Percentiles rank a stretch among this genome's conserved stretches.
Evolutionary conservation across 2,329 filamentous ascomycete species (phyloP).

Genomic region (Penicillium brevicompactum): DNA sequence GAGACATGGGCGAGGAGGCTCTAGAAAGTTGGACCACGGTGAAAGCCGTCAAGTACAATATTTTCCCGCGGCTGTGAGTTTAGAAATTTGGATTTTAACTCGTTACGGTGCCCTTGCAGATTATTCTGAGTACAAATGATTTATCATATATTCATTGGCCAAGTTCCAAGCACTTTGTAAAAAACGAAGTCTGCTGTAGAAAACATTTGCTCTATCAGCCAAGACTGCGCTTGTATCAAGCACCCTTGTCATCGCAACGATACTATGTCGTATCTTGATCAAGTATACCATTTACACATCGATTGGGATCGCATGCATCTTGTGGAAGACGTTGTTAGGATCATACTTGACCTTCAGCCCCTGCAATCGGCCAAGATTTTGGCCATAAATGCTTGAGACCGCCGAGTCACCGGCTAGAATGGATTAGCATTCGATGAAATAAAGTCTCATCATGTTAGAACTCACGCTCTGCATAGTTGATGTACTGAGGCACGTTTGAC

Average conservation of each 20-base stretch:
- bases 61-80: conserved; percentile 18
- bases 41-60: conserved; percentile 25
- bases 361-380: conserved; percentile 45
- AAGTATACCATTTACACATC: neutral
- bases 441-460: neutral
- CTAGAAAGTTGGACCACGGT: conserved; percentile 27
- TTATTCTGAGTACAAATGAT: too few species aligned
- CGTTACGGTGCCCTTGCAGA: too few species aligned
- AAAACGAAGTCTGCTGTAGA: neutral
- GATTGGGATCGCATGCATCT: conserved; percentile 40
- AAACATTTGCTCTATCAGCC: neutral
- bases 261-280: neutral
- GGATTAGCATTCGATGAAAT: conserved; percentile 6
- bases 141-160: neutral
- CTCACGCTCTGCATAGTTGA: conserved; percentile 40
- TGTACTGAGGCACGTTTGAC: conserved; percentile 34
- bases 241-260: too few species aligned
- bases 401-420: conserved; percentile 33
- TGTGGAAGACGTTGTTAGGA: conserved; percentile 50
- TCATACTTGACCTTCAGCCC: conserved; percentile 51
- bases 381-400: conserved; percentile 47
- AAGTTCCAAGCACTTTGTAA: neutral
- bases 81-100: too few species aligned
- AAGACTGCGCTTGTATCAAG: neutral
- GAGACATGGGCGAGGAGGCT: conserved; percentile 32